Evolutionary conservation across 1,284 basidiomycete species (phyloP).

Genomic region (Ustilago crameri): DNA sequence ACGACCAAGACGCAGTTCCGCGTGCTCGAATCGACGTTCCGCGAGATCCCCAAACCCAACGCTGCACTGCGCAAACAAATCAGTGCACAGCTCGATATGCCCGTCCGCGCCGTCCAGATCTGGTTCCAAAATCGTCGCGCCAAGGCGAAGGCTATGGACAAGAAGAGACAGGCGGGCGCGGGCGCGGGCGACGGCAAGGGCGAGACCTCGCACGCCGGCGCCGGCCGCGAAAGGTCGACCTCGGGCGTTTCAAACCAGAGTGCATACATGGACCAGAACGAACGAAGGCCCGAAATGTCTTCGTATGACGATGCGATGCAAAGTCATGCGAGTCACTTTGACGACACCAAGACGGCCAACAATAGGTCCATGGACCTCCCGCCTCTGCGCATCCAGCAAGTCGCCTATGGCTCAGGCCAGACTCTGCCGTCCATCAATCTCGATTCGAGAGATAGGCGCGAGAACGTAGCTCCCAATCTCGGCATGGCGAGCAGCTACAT

Average conservation of each 20-base stretch:
- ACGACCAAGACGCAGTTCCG: conserved; percentile 62
- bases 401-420: neutral
- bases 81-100: conserved; percentile 59
- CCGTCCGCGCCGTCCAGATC: conserved; percentile 55
- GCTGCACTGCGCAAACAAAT: conserved; percentile 51
- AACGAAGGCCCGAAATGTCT: neutral
- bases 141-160: conserved; percentile 57
- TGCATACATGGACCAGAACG: conserved; percentile 4
- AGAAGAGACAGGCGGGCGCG: conserved; percentile 19
- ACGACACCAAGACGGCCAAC: neutral
- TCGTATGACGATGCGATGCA: conserved; percentile 9
- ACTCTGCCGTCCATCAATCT: conserved; percentile 5
- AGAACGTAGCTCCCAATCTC: neutral
- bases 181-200: neutral
- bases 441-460: neutral
- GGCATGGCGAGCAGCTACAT: conserved; percentile 1
- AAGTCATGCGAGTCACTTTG: neutral
- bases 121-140: conserved; percentile 62
- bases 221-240: conserved; percentile 2
- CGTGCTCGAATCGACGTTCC: conserved; percentile 58
- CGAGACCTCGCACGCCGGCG: neutral
- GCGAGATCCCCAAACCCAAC: conserved; percentile 58
- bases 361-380: conserved; percentile 21
- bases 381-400: conserved; percentile 15
- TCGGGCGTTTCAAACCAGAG: conserved; percentile 11